Conservation (phyloP, 1,284 basidiomycete species). For the Puccinia hordei region DNA sequence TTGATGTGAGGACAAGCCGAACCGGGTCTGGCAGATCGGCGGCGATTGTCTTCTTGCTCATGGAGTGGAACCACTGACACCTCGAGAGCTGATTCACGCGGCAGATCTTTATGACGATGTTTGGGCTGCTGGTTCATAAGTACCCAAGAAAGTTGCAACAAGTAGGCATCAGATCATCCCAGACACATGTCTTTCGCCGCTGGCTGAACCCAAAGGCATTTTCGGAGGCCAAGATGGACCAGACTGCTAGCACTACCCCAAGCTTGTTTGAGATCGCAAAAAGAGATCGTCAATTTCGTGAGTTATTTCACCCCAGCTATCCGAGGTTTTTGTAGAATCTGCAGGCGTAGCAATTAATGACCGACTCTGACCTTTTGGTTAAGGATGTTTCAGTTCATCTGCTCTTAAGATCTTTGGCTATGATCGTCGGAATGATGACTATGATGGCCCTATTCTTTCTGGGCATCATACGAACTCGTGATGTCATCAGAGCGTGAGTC, state of each 20-base stretch:
- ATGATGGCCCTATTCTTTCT: background rate
- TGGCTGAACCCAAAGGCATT: background rate
- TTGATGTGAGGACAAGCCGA: background rate
- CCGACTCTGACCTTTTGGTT: background rate
- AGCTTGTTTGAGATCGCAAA: background rate
- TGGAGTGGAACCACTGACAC: no score
- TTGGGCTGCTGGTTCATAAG: background rate
- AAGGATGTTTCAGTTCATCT: background rate
- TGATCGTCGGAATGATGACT: background rate
- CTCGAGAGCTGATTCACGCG: background rate
- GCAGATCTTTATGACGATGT: background rate
- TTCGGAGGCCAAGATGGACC: background rate
- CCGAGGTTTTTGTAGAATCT: background rate
- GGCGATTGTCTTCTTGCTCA: background rate
- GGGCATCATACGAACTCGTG: background rate
- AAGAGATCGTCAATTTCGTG: conserved; percentile 13
- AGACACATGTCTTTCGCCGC: background rate
- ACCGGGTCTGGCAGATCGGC: no score
- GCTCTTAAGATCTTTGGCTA: background rate
- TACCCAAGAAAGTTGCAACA: background rate
- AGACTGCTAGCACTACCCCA: background rate
- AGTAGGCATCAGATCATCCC: background rate
- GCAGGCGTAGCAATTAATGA: no score
- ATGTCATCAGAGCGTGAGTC: background rate
- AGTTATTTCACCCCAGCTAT: background rate